Conservation (phyloP, 139 green algal genomes). For the Trebouxia sp. region DNA sequence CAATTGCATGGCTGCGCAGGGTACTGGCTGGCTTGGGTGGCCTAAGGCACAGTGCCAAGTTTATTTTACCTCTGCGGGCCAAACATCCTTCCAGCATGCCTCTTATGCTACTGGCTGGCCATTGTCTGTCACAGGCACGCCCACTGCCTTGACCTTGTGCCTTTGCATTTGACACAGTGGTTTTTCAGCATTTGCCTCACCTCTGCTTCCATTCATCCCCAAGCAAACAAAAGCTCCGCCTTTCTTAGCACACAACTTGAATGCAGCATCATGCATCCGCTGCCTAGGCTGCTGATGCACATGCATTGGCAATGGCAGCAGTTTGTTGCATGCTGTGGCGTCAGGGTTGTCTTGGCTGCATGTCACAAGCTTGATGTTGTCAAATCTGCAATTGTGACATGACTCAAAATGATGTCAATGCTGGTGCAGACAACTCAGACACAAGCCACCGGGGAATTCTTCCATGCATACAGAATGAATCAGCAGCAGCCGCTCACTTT, state of each 20-base stretch:
- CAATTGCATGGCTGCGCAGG: conserved; percentile 43
- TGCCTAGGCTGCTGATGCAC: no score
- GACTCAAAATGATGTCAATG: not conserved
- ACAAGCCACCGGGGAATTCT: conserved; percentile 66
- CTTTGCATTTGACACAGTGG: not conserved
- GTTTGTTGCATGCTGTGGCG: no score
- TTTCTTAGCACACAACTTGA: no score
- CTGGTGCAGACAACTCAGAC: not conserved
- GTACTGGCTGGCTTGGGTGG: conserved; percentile 29
- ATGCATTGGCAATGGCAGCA: no score
- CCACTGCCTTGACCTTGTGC: not conserved
- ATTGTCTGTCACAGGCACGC: conserved; percentile 40
- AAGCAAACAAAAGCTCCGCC: no score
- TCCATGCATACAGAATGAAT: conserved; percentile 61
- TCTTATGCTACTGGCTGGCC: conserved; percentile 58
- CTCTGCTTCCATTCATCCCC: no score
- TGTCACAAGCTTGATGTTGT: not conserved
- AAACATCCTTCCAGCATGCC: conserved; percentile 51
- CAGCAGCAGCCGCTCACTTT: conserved; percentile 59
- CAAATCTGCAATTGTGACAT: not conserved
- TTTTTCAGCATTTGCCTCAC: no score
- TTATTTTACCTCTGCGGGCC: conserved; percentile 39
- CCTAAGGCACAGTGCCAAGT: conserved; percentile 40
- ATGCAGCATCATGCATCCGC: no score
- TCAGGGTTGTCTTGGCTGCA: not conserved